Evolutionary conservation across 78 protist genomes (phyloP).

Genomic region (Dictyostelium brefeldianum): DNA sequence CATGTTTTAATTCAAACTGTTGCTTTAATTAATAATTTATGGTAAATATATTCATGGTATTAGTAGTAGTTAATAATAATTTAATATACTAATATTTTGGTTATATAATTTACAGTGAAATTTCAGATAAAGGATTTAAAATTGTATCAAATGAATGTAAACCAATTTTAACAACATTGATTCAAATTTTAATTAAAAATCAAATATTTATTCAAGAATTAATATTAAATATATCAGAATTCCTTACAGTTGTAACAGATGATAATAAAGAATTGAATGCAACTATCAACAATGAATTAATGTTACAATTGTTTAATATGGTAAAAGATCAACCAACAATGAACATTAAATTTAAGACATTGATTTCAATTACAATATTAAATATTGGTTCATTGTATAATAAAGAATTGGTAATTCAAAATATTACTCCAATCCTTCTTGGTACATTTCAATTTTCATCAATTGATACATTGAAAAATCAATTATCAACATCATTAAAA

Average conservation of each 20-base stretch:
- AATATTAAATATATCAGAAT: constrained; percentile 20
- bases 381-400: constrained; percentile 49
- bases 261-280: constrained; percentile 7
- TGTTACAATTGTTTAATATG: constrained; percentile 20
- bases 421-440: constrained; percentile 56
- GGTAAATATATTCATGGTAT: constrained; percentile 7
- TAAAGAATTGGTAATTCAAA: constrained; percentile 47
- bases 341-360: constrained; percentile 13
- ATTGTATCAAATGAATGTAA: constrained; percentile 16
- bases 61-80: not conserved
- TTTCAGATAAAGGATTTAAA: constrained; percentile 49
- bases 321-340: constrained; percentile 1
- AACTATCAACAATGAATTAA: not conserved
- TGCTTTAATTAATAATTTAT: constrained; percentile 41
- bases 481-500: not conserved
- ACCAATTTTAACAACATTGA: not conserved
- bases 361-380: constrained; percentile 30
- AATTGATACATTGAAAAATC: not conserved
- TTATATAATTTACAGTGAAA: constrained; percentile 19
- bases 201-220: constrained; percentile 20
- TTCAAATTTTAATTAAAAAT: constrained; percentile 21
- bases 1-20: constrained; percentile 56
- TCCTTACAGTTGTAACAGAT: constrained; percentile 56
- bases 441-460: constrained; percentile 2
- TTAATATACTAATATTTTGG: not conserved